Base-by-base conservation (phyloP, 257 asterid genomes). In the Rhazya stricta region DNA sequence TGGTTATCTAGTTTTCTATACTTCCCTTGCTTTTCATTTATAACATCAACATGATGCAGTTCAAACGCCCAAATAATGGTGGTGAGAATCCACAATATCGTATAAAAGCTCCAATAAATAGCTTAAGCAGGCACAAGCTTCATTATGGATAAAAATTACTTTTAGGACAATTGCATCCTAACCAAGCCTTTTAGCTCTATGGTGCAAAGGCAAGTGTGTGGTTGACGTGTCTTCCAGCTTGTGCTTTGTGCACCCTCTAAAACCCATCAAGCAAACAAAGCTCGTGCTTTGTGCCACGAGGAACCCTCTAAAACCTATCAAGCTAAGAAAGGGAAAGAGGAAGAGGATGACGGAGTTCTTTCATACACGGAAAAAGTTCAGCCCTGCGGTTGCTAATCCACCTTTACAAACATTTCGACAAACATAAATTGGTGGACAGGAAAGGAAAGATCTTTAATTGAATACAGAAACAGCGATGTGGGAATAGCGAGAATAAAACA, bases 221-320 rank as follows among this genome's bases (percentile, higher is more conserved):
- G 27, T 27, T 63, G 15, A 63, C 15, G 6, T 63, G 16, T 36
- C 43, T 70, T 50, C 74, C 29, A 30, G 45, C 9, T 19, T 50
- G 30, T 30, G 62, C 32, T 32, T 48, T 23, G 62, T 56, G 25
- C n/a, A 51, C 58, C 16, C 58, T 51, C 25, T 21, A 69, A 13
- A 71, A 51, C 48, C 65, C n/a, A 51, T 53, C 75, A 53, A 70
- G 48, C 75, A 34, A 34, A 71, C 21, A 16, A 34, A 9, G 48
- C 9, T 19, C 32, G 30, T 30, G 62, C 32, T 32, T 16, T 48
- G 54, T 48, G 21, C 54, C 54, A 19, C 8, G 18, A 19, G 0
- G 58, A 27, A 51, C 58, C 16, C 58, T 51, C 25, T 21, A 69
- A 13, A 71, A 51, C 48, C 65, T 13, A 51, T 53, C 75, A 53